Evolutionary conservation across 1,139 yeast genomes (phyloP).

Genomic region (Hansenula sp.): DNA sequence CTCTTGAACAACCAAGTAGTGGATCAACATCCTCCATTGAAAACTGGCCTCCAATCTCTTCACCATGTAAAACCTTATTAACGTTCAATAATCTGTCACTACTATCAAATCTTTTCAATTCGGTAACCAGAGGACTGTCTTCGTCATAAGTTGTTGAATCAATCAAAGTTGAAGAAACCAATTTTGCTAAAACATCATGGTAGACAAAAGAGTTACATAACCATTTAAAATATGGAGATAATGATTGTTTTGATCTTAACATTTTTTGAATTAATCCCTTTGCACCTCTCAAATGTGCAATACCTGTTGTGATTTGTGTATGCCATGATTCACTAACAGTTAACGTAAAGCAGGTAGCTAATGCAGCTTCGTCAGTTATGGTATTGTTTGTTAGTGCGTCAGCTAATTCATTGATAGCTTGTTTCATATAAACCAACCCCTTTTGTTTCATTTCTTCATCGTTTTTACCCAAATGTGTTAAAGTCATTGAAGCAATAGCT

Average conservation of each 20-base stretch:
- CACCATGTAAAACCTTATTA: slow-evolving; percentile 5
- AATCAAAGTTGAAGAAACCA: slow-evolving; percentile 48
- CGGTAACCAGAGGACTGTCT: slow-evolving; percentile 11
- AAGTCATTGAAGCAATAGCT: slow-evolving; percentile 63
- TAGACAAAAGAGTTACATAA: slow-evolving; percentile 50
- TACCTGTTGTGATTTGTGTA: slow-evolving; percentile 59
- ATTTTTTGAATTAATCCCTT: slow-evolving; percentile 11
- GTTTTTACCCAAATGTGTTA: slow-evolving; percentile 54
- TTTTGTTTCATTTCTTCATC: slow-evolving; percentile 41
- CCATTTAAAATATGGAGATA: slow-evolving; percentile 30
- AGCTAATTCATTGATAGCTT: slow-evolving; percentile 55
- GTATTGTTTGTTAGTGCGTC: slow-evolving; percentile 46
- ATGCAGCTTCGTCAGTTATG: slow-evolving; percentile 61
- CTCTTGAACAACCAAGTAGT: slow-evolving; percentile 61
- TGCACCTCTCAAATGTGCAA: slow-evolving; percentile 67
- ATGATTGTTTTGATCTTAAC: slow-evolving; percentile 32
- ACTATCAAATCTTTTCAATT: slow-evolving; percentile 8
- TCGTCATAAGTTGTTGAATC: slow-evolving; percentile 24
- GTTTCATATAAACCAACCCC: slow-evolving; percentile 57
- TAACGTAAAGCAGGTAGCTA: slow-evolving; percentile 58
- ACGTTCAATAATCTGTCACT: background rate
- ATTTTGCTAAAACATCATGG: slow-evolving; percentile 61
- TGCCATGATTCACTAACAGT: slow-evolving; percentile 72
- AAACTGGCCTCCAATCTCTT: background rate
- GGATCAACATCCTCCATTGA: slow-evolving; percentile 43